Conservation (phyloP, 1,284 basidiomycete species). For the Macrocystidia cucumis region DNA sequence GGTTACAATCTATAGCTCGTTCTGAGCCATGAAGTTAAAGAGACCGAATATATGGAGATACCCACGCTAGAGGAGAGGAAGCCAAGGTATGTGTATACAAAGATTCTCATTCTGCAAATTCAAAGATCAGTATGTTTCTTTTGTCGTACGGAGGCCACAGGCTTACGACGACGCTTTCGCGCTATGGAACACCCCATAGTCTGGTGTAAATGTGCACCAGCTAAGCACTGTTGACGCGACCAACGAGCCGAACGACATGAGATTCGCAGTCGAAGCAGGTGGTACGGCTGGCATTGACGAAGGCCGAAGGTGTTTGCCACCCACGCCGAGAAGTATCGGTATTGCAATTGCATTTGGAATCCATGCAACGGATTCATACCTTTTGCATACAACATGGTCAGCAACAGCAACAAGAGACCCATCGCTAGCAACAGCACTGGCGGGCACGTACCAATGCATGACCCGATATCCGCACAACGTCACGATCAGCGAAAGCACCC, state of each 20-base stretch:
- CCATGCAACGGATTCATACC: constrained; percentile 56
- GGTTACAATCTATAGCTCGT: constrained; percentile 35
- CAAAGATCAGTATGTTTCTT: constrained; percentile 9
- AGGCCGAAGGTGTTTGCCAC: constrained; percentile 33
- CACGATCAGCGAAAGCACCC: constrained; percentile 51
- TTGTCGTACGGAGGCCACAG: constrained; percentile 6
- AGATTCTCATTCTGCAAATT: constrained; percentile 35
- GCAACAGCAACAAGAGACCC: background rate
- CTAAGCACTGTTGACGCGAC: constrained; percentile 33
- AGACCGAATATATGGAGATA: background rate
- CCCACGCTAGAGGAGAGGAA: constrained; percentile 48
- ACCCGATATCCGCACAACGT: constrained; percentile 55
- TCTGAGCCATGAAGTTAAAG: constrained; percentile 3
- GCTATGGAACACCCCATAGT: constrained; percentile 50
- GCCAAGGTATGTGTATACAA: constrained; percentile 57
- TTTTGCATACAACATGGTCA: constrained; percentile 4
- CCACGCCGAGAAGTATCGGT: constrained; percentile 53
- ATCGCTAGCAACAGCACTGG: no score
- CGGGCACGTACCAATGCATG: constrained; percentile 38
- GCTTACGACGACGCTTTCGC: constrained; percentile 34
- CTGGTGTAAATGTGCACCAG: constrained; percentile 44
- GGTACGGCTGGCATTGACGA: constrained; percentile 20
- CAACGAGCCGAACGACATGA: constrained; percentile 35
- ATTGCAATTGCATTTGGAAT: constrained; percentile 60
- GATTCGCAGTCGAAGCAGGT: constrained; percentile 15